Percentiles rank a stretch among this genome's conserved stretches.
Conservation (phyloP, 2,329 filamentous ascomycete genomes). For the Paraphaeosphaeria minitans region DNA sequence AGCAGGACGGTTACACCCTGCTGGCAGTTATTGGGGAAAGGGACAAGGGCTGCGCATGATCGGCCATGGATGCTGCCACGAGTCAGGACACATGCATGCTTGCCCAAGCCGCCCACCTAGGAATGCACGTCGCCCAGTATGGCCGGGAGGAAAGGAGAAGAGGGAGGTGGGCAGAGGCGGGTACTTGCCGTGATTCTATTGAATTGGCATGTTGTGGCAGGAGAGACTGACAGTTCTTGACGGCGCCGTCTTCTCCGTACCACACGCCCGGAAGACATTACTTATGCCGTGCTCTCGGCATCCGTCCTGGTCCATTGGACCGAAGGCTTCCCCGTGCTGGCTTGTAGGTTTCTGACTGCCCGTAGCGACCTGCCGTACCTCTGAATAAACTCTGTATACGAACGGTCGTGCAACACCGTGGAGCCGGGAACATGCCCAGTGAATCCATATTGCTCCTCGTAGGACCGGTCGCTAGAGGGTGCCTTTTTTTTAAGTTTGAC, state of each 20-base stretch:
- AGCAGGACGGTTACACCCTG: neutral
- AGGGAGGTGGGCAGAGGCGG: neutral
- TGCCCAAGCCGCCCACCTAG: neutral
- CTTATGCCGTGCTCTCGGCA: neutral
- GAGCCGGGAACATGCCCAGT: constrained; percentile 5
- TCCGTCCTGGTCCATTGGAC: neutral
- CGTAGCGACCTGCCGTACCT: constrained; percentile 4
- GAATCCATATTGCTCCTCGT: neutral
- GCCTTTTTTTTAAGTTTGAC: constrained; percentile 2
- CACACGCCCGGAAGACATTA: neutral
- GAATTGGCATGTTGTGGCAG: constrained; percentile 6
- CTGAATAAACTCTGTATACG: constrained; percentile 4
- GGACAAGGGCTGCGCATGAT: constrained; percentile 10
- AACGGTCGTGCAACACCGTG: neutral
- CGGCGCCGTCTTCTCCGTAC: neutral
- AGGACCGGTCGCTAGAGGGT: neutral
- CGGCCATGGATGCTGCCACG: constrained; percentile 1
- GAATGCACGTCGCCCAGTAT: neutral
- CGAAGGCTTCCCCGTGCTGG: neutral
- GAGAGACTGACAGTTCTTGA: neutral
- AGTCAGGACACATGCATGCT: constrained; percentile 6
- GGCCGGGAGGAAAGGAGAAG: neutral
- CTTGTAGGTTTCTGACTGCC: neutral
- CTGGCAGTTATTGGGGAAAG: neutral
- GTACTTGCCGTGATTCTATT: constrained; percentile 1